Percentiles rank a stretch among this genome's conserved stretches.
These are phyloP conservation scores for Coemansia biformis DNA, from an alignment of 192 early-diverging fungal genomes.

Conservation along the genomic window DNA sequence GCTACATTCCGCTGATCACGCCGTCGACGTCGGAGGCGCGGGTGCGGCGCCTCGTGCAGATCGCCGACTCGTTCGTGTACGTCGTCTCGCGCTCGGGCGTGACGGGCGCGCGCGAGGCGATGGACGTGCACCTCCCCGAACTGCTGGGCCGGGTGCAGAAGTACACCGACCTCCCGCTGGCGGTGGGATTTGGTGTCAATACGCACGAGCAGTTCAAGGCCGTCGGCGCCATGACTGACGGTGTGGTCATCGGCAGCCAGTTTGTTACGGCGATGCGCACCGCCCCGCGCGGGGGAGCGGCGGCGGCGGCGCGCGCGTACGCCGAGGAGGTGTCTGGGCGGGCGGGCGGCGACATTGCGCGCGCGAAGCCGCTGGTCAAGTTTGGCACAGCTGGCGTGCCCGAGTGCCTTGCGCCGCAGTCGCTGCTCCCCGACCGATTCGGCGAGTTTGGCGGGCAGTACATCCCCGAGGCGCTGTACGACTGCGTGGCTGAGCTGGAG, in stretches of 20 bases:
- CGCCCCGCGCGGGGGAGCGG: slow-evolving; percentile 44
- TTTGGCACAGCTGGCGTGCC: not conserved
- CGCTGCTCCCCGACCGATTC: slow-evolving; percentile 71
- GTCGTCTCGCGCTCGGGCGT: slow-evolving; percentile 92
- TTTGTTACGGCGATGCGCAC: slow-evolving; percentile 78
- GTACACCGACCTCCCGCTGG: slow-evolving; percentile 76
- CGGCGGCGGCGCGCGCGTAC: slow-evolving; percentile 49
- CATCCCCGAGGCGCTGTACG: slow-evolving; percentile 94
- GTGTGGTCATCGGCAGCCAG: slow-evolving; percentile 92
- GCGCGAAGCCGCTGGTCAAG: slow-evolving; percentile 23
- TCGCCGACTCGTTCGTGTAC: slow-evolving; percentile 94
- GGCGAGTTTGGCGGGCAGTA: slow-evolving; percentile 97
- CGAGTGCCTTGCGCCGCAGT: slow-evolving; percentile 16
- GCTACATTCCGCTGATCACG: slow-evolving; percentile 87
- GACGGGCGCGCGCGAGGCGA: slow-evolving; percentile 72
- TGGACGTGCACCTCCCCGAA: slow-evolving; percentile 64
- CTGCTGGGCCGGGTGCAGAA: slow-evolving; percentile 75
- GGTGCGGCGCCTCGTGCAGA: slow-evolving; percentile 66
- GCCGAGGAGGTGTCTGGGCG: slow-evolving; percentile 54
- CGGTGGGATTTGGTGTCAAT: slow-evolving; percentile 96
- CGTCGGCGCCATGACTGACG: slow-evolving; percentile 84
- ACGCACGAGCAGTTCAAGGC: slow-evolving; percentile 80
- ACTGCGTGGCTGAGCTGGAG: slow-evolving; percentile 88
- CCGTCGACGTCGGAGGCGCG: slow-evolving; percentile 87
- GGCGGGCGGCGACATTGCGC: slow-evolving; percentile 12